phyloP scores from a whole-genome alignment of 768 basidiomycete species.

The Gelatoporia subvermispora region DNA sequence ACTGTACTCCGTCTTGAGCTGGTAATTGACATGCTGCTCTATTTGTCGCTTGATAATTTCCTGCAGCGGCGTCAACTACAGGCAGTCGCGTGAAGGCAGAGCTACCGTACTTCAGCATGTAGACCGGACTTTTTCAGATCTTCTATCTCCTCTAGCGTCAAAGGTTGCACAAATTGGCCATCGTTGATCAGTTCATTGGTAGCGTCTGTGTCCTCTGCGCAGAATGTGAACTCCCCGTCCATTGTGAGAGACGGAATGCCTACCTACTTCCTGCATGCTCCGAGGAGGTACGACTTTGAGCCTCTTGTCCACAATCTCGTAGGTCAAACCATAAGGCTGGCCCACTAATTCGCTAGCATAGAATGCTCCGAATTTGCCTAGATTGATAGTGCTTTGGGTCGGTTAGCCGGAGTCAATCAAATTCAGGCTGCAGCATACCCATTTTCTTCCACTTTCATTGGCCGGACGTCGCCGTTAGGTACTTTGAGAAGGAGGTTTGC shows the following conservation, averaged over 20 bases:
- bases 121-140: constrained; percentile 76
- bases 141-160: constrained; percentile 82
- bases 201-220: constrained; percentile 88
- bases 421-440: constrained; percentile 42
- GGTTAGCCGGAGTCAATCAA: background rate
- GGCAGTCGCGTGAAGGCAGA: background rate
- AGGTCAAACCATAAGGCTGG: constrained; percentile 82
- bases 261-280: constrained; percentile 78
- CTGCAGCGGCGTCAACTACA: constrained; percentile 33
- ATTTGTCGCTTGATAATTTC: constrained; percentile 96
- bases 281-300: constrained; percentile 58
- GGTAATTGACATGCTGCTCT: constrained; percentile 86
- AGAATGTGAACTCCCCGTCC: constrained; percentile 1
- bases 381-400: constrained; percentile 51
- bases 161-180: constrained; percentile 74
- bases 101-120: constrained; percentile 53
- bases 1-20: constrained; percentile 94
- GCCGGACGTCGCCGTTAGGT: constrained; percentile 76
- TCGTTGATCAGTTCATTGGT: constrained; percentile 97
- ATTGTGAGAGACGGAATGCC: constrained; percentile 18
- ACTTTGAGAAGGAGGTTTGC: constrained; percentile 76
- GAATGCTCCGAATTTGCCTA: constrained; percentile 89
- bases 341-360: constrained; percentile 70
- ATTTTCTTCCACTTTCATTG: constrained; percentile 67
- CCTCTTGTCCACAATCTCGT: constrained; percentile 76